Evolutionary conservation across 1,284 basidiomycete genomes (phyloP), one percentile per base, ranked within the genome.

Genomic region (Dichomitus squalens): DNA sequence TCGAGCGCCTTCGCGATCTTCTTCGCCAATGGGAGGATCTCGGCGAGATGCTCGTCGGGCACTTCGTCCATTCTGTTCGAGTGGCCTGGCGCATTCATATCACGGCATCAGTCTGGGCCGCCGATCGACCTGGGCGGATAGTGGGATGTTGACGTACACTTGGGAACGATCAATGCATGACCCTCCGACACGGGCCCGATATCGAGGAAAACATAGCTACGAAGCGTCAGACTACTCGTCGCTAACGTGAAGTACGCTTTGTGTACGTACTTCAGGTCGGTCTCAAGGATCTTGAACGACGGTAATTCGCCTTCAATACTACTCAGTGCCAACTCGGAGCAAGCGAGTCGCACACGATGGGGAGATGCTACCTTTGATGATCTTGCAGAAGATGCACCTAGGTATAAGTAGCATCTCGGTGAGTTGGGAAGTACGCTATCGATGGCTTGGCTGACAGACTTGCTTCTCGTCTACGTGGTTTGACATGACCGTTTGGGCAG

Each of bases 111-210:
- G n/a, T n/a, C n/a, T n/a, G n/a, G n/a, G n/a, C n/a, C n/a, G n/a
- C 16, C 11, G 52, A 16, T 43, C 8, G 14, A 44, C 7, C 27
- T 44, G 7, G 16, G 14, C 4, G 18, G 20, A 9, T n/a, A 5
- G 9, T 12, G 9, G n/a, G 18, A 27, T 14, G 7, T 9, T 25
- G 20, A 53, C 78, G 48, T 56, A 92, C 92, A 86, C 78, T 96
- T 96, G 14, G 95, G 95, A 60, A 98, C 92, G 53, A 97, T 79
- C 27, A 96, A 82, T 14, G 88, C 80, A 74, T 95, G 95, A 1
- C 93, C 93, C 64, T 82, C 85, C 23, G 94, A 83, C 35, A 96
- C 78, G 20, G 95, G 94, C 1, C 87, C 87, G 61, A 97, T 93
- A 68, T 97, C 95, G 65, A 95, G 83, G 75, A 95, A 95, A 0